phyloP scores from a whole-genome alignment of 1,284 basidiomycete genomes.

The Trichosporon sp. region DNA sequence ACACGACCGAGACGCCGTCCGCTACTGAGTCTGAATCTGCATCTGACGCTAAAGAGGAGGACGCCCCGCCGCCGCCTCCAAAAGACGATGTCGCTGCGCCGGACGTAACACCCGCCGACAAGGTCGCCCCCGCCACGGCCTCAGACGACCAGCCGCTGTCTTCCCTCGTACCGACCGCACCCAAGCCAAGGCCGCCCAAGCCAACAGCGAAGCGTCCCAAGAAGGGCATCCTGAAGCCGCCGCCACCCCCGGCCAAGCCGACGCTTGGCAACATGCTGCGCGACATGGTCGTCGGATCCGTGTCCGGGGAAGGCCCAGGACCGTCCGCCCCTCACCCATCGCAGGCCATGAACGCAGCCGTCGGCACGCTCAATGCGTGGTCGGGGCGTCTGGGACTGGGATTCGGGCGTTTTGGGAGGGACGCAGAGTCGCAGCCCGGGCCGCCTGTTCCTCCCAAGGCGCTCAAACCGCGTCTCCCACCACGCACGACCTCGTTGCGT shows the following conservation, averaged over 20 bases:
- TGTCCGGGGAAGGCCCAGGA: conserved; percentile 29
- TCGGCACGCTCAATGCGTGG: conserved; percentile 33
- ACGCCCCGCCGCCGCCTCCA: background rate
- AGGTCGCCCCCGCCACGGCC: background rate
- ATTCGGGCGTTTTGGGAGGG: conserved; percentile 27
- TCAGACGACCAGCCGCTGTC: background rate
- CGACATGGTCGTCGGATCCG: conserved; percentile 39
- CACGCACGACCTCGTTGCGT: background rate
- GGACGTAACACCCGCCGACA: background rate
- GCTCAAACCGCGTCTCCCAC: background rate
- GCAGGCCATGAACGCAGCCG: conserved; percentile 21
- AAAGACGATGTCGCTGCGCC: background rate
- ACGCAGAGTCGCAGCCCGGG: conserved; percentile 6
- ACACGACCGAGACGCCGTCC: background rate
- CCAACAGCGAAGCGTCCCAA: conserved; percentile 23
- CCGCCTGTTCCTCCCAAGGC: conserved; percentile 4
- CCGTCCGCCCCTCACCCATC: conserved; percentile 6
- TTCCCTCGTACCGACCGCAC: background rate
- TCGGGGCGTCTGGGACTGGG: conserved; percentile 33
- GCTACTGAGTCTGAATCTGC: background rate
- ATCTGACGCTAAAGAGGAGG: background rate
- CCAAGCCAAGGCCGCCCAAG: background rate
- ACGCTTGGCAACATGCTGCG: conserved; percentile 44
- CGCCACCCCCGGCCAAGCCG: conserved; percentile 47
- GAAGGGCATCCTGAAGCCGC: conserved; percentile 48